Conservation (phyloP, 192 early-diverging fungal genomes). For the Entophlyctis luteolus region DNA sequence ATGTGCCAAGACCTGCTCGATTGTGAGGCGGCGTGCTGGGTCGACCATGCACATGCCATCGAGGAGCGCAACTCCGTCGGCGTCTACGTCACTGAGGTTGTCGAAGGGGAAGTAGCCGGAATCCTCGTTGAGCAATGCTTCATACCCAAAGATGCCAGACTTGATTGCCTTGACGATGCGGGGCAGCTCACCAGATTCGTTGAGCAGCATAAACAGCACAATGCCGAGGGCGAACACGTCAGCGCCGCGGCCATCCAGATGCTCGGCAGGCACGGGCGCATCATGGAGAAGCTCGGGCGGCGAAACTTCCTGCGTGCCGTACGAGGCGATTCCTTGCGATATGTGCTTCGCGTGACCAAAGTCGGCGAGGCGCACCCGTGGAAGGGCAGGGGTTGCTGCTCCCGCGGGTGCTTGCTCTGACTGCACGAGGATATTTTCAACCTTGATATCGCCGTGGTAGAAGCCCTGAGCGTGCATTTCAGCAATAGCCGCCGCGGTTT, state of each 20-base stretch:
- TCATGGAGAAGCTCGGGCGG: constrained; percentile 8
- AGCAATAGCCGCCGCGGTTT: constrained; percentile 37
- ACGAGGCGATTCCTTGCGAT: background rate
- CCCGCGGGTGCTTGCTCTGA: too few species aligned
- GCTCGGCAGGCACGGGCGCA: background rate
- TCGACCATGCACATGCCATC: constrained; percentile 15
- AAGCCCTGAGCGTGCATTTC: constrained; percentile 42
- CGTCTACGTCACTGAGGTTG: constrained; percentile 5
- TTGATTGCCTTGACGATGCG: background rate
- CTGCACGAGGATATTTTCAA: constrained; percentile 51
- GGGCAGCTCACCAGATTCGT: constrained; percentile 6
- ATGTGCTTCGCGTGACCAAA: constrained; percentile 2
- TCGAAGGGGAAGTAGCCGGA: too few species aligned
- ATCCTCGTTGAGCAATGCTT: background rate
- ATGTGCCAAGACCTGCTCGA: background rate
- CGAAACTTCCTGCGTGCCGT: background rate
- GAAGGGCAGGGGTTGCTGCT: background rate
- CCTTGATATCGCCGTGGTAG: constrained; percentile 56
- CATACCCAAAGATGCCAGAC: background rate
- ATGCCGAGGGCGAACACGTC: constrained; percentile 24
- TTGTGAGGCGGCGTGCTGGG: background rate
- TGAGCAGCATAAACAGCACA: background rate
- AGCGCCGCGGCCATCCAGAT: background rate
- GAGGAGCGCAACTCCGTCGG: background rate
- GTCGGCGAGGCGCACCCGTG: background rate